These are phyloP conservation scores for Irpex sp. DNA, from an alignment of 1,284 basidiomycete genomes.

Conservation along the genomic window DNA sequence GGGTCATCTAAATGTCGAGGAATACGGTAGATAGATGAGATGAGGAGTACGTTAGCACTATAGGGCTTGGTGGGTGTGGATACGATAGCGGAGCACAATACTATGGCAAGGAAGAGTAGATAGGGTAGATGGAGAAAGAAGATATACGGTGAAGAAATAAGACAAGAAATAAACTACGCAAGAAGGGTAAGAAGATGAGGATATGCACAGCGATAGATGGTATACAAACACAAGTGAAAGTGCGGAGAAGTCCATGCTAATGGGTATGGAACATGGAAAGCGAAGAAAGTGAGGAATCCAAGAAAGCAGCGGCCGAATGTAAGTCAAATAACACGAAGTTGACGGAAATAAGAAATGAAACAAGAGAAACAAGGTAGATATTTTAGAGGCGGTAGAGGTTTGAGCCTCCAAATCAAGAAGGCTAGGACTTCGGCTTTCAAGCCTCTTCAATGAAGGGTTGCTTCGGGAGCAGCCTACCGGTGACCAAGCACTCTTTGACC, in stretches of 20 bases:
- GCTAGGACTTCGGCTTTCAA: not conserved
- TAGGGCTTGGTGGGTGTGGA: not conserved
- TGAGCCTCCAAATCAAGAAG: too few relatives aligned
- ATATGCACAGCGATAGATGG: not conserved
- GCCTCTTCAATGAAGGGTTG: not conserved
- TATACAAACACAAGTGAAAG: not conserved
- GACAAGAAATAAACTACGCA: not conserved
- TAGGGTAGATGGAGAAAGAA: not conserved
- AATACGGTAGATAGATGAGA: not conserved
- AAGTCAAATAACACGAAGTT: not conserved
- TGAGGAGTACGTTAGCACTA: not conserved
- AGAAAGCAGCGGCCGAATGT: not conserved
- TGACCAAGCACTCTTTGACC: conserved; percentile 81
- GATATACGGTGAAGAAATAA: not conserved
- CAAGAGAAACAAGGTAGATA: not conserved
- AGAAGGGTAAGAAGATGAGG: not conserved
- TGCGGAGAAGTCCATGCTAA: not conserved
- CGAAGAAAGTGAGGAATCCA: not conserved
- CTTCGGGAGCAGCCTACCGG: conserved; percentile 42
- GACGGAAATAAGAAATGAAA: not conserved
- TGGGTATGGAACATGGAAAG: not conserved
- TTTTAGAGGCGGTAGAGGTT: too few relatives aligned
- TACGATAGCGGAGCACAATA: not conserved
- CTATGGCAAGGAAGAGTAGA: too few relatives aligned
- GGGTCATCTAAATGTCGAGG: not conserved